Conservation (phyloP, 169 alveolate species). For the Plasmodium vinckei region DNA sequence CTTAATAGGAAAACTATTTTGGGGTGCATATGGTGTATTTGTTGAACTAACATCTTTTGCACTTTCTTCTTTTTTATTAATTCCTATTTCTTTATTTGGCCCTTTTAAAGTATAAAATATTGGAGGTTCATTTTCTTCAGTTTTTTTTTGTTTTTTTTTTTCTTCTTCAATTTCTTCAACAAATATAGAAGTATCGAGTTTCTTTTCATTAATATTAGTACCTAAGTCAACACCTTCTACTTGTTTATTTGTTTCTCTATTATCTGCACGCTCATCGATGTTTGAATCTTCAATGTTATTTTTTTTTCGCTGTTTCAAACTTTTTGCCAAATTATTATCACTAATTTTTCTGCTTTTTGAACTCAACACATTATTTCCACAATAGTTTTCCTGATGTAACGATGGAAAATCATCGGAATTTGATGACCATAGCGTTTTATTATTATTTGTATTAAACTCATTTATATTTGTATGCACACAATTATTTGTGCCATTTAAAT, state of each 20-base stretch:
- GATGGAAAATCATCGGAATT: conserved; percentile 34
- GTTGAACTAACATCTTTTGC: background rate
- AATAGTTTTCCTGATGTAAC: conserved; percentile 12
- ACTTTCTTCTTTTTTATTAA: background rate
- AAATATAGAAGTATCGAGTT: conserved; percentile 2
- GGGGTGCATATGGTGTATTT: background rate
- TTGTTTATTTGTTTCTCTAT: background rate
- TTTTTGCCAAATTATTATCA: background rate
- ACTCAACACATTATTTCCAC: background rate
- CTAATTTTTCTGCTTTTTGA: conserved; percentile 12
- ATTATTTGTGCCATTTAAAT: background rate
- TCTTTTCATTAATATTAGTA: conserved; percentile 5
- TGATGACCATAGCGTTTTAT: background rate
- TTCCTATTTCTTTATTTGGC: conserved; percentile 9
- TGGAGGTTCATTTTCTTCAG: background rate
- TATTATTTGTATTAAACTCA: background rate
- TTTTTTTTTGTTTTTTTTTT: conserved; percentile 3
- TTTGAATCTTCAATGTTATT: conserved; percentile 12
- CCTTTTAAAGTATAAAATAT: conserved; percentile 23
- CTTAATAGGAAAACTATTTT: background rate
- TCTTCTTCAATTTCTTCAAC: conserved; percentile 12
- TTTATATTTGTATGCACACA: background rate
- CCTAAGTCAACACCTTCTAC: background rate
- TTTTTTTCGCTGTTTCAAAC: conserved; percentile 20
- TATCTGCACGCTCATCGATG: conserved; percentile 3